Percentiles rank a stretch among this genome's conserved stretches.
These are phyloP conservation scores for Phytophthora macrochlamydospora DNA, from an alignment of 352 stramenopile genomes.

Conservation along the genomic window DNA sequence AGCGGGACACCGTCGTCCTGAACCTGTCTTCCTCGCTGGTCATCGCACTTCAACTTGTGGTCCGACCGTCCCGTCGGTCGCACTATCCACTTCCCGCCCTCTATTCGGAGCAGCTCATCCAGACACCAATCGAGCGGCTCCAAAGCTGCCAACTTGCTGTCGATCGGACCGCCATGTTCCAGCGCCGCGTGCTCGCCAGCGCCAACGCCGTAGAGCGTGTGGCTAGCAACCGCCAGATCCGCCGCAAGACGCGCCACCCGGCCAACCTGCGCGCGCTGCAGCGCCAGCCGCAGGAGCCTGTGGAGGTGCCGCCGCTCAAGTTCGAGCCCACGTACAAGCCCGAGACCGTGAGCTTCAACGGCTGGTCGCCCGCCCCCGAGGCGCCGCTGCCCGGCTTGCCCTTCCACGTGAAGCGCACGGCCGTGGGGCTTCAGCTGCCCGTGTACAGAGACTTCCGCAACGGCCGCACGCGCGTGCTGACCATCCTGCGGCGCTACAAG, in stretches of 20 bases:
- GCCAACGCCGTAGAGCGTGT: conserved; percentile 62
- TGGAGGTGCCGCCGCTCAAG: conserved; percentile 76
- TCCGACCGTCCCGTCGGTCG: conserved; percentile 1
- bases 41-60: too few relatives aligned
- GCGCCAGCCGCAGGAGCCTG: conserved; percentile 56
- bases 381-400: conserved; percentile 63
- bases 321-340: conserved; percentile 84
- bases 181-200: conserved; percentile 61
- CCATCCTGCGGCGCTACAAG: conserved; percentile 82
- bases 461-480: conserved; percentile 86
- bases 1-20: too few relatives aligned
- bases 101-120: conserved; percentile 6
- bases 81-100: not conserved
- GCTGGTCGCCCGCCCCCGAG: conserved; percentile 80
- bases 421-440: conserved; percentile 76
- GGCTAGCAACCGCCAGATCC: conserved; percentile 87
- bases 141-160: not conserved
- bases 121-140: conserved; percentile 32
- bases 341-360: conserved; percentile 88
- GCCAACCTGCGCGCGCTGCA: conserved; percentile 69
- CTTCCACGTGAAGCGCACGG: conserved; percentile 85
- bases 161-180: conserved; percentile 54
- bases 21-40: too few relatives aligned
- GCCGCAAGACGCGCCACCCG: conserved; percentile 80
- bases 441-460: conserved; percentile 90